Evolutionary conservation across 2,329 filamentous ascomycete species (phyloP), one percentile per base, ranked within the genome.

Genomic region (Nigrospora oryzae): DNA sequence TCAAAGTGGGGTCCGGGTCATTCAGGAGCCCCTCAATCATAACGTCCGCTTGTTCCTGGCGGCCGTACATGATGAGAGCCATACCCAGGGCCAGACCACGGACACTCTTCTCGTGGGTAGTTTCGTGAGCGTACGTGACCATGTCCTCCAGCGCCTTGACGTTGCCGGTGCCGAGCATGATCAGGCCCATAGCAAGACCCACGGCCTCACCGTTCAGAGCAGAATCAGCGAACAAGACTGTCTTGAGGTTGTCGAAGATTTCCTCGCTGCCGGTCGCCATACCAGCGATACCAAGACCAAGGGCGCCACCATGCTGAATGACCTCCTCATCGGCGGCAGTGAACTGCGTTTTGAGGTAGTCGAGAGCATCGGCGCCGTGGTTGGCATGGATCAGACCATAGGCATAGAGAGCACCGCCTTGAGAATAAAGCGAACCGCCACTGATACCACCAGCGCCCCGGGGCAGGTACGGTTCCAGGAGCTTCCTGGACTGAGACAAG

Each of bases 81-180:
- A 98, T 97, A 47, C 93, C 93, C 53, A 98, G 79, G 31, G 93
- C 91, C 48, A 96, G 80, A 61, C 93, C 93, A 41, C 93, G 89
- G 19, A 98, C 89, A 59, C 95, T 97, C 77, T 98, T 98, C 73
- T 98, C 93, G 68, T 98, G 93, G 50, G 94, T 91, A 1, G 93
- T 98, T 55, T 98, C 93, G 59, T 96, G 93, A 4, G 93, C 89
- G 60, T 98, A 98, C 39, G 89, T 86, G 47, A 96, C 93, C 91
- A 98, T 96, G 56, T 95, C 89, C 61, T 96, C 89, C 8, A 98
- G 70, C 10, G 89, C 90, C 63, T 87, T 89, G 61, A 89, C 84
- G 62, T 96, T 95, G 49, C 91, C 93, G n/a, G 91, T 96, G 45
- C 93, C 93, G 45, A 98, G 73, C 93, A 97, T 98, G 63, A 98